Evolutionary conservation across 192 early-diverging fungal genomes (phyloP), one percentile per base, ranked within the genome.

Genomic region (Coemansia sp.): DNA sequence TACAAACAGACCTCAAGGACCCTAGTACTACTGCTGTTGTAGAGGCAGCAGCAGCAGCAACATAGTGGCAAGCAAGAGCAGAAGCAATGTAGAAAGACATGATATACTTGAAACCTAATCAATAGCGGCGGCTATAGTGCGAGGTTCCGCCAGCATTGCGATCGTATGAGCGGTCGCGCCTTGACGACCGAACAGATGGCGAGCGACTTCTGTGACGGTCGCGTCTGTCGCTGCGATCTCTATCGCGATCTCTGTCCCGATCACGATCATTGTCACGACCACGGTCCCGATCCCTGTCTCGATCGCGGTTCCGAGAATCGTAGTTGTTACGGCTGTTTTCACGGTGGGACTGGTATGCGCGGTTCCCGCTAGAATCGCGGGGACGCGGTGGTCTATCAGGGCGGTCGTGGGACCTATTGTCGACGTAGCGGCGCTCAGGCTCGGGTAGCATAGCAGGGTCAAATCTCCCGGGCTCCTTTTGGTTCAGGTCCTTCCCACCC

Each of bases 101-200:
- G 45, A 43, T 34, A 40, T 32, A 56, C 39, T 29, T 59, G 53
- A 29, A 39, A 55, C 65, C 65, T 27, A 30, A 24, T 67, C 63
- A 75, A 30, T 65, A 59, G 38, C 70, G 69, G 35, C 75, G 75
- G 47, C 65, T 65, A 41, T 77, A 61, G 56, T 69, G 52, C 45
- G 73, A 74, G 65, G 59, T 38, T n/a, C 68, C 62, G 20, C 67
- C 56, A 11, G 15, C 53, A 34, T n/a, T 27, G 18, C 69, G 78
- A 24, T 80, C 78, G 15, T 74, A 43, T 38, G 79, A 81, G 70
- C 80, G 80, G n/a, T 76, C 74, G 52, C 79, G 73, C 29, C 74
- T 65, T 13, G 68, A 55, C 3, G 73, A 16, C 8, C 77, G 71
- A 18, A 61, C n/a, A 11, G 78, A 73, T 29, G 75, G 80, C 35